Evolutionary conservation across 192 early-diverging fungal genomes (phyloP).

Genomic region (Backusella liffmaniae): DNA sequence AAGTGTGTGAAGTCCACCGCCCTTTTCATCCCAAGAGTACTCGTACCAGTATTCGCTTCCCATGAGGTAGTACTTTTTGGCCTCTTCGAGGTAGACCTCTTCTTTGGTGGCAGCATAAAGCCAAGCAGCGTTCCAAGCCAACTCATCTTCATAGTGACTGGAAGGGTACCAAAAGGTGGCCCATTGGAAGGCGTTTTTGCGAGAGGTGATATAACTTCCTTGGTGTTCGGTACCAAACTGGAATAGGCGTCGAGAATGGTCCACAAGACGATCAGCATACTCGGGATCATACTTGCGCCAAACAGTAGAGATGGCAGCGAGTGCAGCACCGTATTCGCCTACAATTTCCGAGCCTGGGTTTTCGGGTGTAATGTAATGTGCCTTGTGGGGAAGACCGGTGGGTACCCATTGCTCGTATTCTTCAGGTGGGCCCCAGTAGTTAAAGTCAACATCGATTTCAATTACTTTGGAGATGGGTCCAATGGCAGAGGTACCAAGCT

Average conservation of each 20-base stretch:
- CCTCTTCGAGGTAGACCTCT: constrained; percentile 39
- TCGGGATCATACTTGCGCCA: constrained; percentile 46
- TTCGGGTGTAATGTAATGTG: constrained; percentile 32
- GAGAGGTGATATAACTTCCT: constrained; percentile 35
- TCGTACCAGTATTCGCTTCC: constrained; percentile 26
- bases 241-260: constrained; percentile 48
- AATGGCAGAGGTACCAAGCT: constrained; percentile 31
- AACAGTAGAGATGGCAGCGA: constrained; percentile 52
- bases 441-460: constrained; percentile 46
- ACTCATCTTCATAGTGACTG: constrained; percentile 49
- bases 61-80: constrained; percentile 35
- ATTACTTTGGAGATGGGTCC: constrained; percentile 34
- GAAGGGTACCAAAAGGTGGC: constrained; percentile 51
- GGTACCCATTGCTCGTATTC: constrained; percentile 47
- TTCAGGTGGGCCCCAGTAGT: constrained; percentile 56
- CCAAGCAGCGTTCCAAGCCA: constrained; percentile 58
- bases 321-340: constrained; percentile 54
- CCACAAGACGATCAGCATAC: constrained; percentile 44
- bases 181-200: constrained; percentile 39
- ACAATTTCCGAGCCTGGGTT: constrained; percentile 34
- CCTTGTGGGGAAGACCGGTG: constrained; percentile 31
- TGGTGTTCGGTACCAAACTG: constrained; percentile 38
- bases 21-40: constrained; percentile 55
- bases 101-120: constrained; percentile 52
- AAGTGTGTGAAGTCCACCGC: constrained; percentile 39